Base-by-base conservation (phyloP, 805 yeast species). In the Wickerhamiella slavikovae region DNA sequence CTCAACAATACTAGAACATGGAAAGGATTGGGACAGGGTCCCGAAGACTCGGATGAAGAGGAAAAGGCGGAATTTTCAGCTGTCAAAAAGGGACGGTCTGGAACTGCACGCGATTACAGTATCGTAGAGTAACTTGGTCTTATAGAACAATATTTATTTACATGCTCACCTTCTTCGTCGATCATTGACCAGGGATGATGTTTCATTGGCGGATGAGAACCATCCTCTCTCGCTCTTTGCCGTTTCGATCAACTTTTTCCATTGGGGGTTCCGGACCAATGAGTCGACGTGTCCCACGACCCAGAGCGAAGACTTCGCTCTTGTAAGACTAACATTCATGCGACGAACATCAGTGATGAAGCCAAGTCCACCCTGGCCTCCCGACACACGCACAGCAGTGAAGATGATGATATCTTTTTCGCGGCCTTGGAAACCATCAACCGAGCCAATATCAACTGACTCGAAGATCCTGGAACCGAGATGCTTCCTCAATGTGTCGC, bases 401-500 rank as follows among this genome's bases (percentile, higher is more conserved):
- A 89, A 73, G 28, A 89, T 66, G 37, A 89, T 79, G 27, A 89
- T 68, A 38, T 85, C 95, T 50, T 85, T 89, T 47, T 89, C 99
- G 51, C 89, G 96, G 38, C 93, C 95, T 56, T 82, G 99, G 48
- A 83, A 89, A 1, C 96, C 98, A 61, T 89, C 99, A 35, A 89
- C 82, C 0, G 99, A 80, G 45, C 83, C 82, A 54, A 89, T 82
- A 45, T 78, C 92, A 28, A 91, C 68, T 30, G 66, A 71, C 18
- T 65, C 60, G 13, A 63, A 48, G 20, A 85, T 73, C 3, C 55
- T 44, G 2, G 55, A 55, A 8, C 96, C 96, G 43, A 64, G 75
- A 31, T 56, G 55, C 11, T 57, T 55, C 4, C 54, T 48, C 43
- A 89, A 85, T 1, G 60, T 49, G 13, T 62, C 58, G 38, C 66